Conservation (phyloP, 1,284 basidiomycete genomes). For the Testicularia cyperi region DNA sequence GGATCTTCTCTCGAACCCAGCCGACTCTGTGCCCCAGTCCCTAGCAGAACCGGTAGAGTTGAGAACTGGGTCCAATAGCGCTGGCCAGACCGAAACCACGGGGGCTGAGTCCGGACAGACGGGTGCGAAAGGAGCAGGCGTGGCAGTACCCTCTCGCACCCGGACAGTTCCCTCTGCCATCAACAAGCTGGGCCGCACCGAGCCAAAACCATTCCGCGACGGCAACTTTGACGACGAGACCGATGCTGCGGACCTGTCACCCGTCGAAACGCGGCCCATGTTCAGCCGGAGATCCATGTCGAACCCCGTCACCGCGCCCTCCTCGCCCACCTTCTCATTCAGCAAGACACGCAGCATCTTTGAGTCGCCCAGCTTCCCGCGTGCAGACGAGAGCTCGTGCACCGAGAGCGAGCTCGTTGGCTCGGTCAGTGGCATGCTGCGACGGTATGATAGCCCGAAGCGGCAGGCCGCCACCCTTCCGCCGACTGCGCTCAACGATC, state of each 20-base stretch:
- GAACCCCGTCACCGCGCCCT: conserved; percentile 22
- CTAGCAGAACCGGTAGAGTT: too few species aligned
- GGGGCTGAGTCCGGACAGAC: too few species aligned
- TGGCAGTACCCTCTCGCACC: conserved; percentile 6
- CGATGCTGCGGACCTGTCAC: conserved; percentile 33
- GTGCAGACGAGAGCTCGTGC: conserved; percentile 50
- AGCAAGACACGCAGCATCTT: conserved; percentile 9
- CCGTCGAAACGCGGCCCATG: conserved; percentile 25
- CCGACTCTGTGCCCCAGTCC: too few species aligned
- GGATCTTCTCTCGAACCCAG: neutral
- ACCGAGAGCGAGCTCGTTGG: conserved; percentile 40
- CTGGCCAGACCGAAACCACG: too few species aligned
- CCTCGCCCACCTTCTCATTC: conserved; percentile 22
- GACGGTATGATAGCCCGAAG: conserved; percentile 37
- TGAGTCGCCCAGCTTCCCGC: conserved; percentile 11
- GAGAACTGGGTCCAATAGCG: too few species aligned
- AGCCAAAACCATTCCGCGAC: conserved; percentile 12
- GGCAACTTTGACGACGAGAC: conserved; percentile 34
- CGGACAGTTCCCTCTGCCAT: conserved; percentile 12
- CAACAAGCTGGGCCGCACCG: conserved; percentile 14
- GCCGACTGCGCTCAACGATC: too few species aligned
- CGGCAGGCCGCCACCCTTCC: too few species aligned
- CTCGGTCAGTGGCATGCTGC: conserved; percentile 20
- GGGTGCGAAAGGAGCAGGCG: too few species aligned
- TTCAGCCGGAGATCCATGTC: conserved; percentile 24